Percentiles rank a stretch among this genome's conserved stretches.
These are phyloP conservation scores for Fusarium sarcochroum DNA, from an alignment of 2,329 filamentous ascomycete genomes.

Conservation along the genomic window DNA sequence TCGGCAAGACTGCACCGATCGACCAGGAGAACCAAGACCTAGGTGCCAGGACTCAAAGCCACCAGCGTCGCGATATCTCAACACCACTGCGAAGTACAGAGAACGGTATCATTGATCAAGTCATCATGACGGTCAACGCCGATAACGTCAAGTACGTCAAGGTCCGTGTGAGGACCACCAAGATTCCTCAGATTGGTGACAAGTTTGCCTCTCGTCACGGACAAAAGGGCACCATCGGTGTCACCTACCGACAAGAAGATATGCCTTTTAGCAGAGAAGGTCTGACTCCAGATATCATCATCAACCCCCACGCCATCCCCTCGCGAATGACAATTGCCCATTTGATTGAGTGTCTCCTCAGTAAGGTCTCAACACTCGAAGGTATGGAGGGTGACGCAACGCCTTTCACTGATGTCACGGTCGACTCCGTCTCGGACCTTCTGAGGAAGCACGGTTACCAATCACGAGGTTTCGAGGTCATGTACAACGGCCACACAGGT, in stretches of 20 bases:
- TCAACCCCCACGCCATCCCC: slow-evolving; percentile 99
- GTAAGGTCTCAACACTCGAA: slow-evolving; percentile 93
- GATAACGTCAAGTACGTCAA: slow-evolving; percentile 97
- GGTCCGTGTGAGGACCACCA: slow-evolving; percentile 96
- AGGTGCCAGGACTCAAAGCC: slow-evolving; percentile 89
- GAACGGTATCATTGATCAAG: slow-evolving; percentile 95
- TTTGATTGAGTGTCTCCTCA: slow-evolving; percentile 98
- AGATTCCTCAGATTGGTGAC: slow-evolving; percentile 98
- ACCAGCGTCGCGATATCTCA: slow-evolving; percentile 95
- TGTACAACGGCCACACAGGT: slow-evolving; percentile 99
- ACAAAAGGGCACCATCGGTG: slow-evolving; percentile 99
- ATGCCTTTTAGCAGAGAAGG: slow-evolving; percentile 98
- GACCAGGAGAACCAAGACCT: slow-evolving; percentile 93
- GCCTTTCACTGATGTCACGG: slow-evolving; percentile 97
- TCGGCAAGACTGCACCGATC: slow-evolving; percentile 97
- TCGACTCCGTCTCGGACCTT: slow-evolving; percentile 90
- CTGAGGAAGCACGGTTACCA: slow-evolving; percentile 94
- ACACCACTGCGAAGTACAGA: slow-evolving; percentile 96
- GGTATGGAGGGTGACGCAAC: slow-evolving; percentile 98
- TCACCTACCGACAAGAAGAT: slow-evolving; percentile 96
- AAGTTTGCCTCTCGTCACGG: slow-evolving; percentile 99
- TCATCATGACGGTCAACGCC: slow-evolving; percentile 93
- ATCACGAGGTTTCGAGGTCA: slow-evolving; percentile 95
- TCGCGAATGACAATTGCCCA: slow-evolving; percentile 99
- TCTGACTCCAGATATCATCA: slow-evolving; percentile 94